Evolutionary conservation across 2,329 filamentous ascomycete species (phyloP).

Genomic region (Cladosporium sphaerospermum): DNA sequence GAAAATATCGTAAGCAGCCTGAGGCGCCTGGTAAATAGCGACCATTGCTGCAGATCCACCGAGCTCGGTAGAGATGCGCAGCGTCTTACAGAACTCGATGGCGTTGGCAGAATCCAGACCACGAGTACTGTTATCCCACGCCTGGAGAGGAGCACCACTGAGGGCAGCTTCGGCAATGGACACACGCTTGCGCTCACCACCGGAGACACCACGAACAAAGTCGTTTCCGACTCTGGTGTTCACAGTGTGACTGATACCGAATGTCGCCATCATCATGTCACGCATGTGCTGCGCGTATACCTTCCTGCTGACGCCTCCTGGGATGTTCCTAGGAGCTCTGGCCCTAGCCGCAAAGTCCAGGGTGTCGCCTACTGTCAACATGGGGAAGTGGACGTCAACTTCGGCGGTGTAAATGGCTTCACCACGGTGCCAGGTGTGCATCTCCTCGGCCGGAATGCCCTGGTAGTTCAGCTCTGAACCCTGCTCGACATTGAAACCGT

Average conservation of each 20-base stretch:
- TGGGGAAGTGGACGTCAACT: constrained; percentile 74
- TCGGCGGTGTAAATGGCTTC: constrained; percentile 85
- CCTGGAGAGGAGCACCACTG: constrained; percentile 51
- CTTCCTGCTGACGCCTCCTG: constrained; percentile 50
- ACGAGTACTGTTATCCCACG: constrained; percentile 72
- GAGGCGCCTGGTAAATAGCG: constrained; percentile 68
- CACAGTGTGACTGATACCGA: constrained; percentile 65
- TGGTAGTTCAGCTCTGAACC: constrained; percentile 76
- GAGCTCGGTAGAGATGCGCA: constrained; percentile 62
- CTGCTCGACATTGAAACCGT: constrained; percentile 68
- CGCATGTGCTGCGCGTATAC: constrained; percentile 58
- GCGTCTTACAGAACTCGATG: constrained; percentile 66
- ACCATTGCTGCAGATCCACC: constrained; percentile 61
- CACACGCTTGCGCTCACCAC: constrained; percentile 72
- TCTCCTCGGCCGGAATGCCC: constrained; percentile 64
- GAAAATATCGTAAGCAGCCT: constrained; percentile 62
- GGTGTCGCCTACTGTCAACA: constrained; percentile 71
- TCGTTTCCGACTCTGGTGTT: constrained; percentile 71
- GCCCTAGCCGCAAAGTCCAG: constrained; percentile 70
- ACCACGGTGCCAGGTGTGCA: constrained; percentile 71
- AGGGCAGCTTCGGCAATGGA: constrained; percentile 74
- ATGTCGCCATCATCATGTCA: constrained; percentile 70
- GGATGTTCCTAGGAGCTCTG: constrained; percentile 57
- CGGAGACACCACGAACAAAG: constrained; percentile 66
- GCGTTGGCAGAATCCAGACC: constrained; percentile 71